Evolutionary conservation across 768 basidiomycete species (phyloP).

Genomic region (Mycena chlorophos): DNA sequence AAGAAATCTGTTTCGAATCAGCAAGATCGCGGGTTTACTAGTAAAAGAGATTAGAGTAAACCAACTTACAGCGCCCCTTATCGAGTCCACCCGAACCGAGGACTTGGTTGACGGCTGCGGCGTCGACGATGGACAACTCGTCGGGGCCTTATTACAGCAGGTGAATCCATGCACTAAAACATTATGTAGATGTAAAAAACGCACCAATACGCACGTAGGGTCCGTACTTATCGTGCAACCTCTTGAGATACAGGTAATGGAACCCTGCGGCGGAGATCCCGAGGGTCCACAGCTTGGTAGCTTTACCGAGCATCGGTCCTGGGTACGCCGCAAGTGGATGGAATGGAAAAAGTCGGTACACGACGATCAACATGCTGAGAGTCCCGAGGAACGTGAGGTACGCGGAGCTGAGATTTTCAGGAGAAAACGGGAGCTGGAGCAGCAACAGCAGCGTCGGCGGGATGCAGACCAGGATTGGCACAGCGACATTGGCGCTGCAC

Average conservation of each 20-base stretch:
- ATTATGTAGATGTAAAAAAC: not conserved
- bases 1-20: not conserved
- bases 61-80: slow-evolving; percentile 16
- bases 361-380: slow-evolving; percentile 25
- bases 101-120: slow-evolving; percentile 10
- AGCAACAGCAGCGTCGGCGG: not conserved
- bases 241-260: slow-evolving; percentile 23
- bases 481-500: not conserved
- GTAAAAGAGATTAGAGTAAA: not conserved
- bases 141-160: slow-evolving; percentile 11
- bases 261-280: slow-evolving; percentile 11
- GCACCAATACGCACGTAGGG: slow-evolving; percentile 31
- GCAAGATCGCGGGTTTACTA: not conserved
- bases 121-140: slow-evolving; percentile 17
- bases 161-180: not conserved
- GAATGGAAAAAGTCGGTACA: slow-evolving; percentile 39
- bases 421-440: not conserved
- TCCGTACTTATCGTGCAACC: slow-evolving; percentile 32
- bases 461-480: not conserved
- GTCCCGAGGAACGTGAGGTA: not conserved
- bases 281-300: slow-evolving; percentile 35
- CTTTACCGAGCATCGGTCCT: slow-evolving; percentile 34
- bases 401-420: not conserved
- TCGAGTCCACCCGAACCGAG: slow-evolving; percentile 9
- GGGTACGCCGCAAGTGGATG: slow-evolving; percentile 39